Evolutionary conservation across 1,284 basidiomycete species (phyloP), one percentile per base, ranked within the genome.

Genomic region (Pyrrhoderma noxium): DNA sequence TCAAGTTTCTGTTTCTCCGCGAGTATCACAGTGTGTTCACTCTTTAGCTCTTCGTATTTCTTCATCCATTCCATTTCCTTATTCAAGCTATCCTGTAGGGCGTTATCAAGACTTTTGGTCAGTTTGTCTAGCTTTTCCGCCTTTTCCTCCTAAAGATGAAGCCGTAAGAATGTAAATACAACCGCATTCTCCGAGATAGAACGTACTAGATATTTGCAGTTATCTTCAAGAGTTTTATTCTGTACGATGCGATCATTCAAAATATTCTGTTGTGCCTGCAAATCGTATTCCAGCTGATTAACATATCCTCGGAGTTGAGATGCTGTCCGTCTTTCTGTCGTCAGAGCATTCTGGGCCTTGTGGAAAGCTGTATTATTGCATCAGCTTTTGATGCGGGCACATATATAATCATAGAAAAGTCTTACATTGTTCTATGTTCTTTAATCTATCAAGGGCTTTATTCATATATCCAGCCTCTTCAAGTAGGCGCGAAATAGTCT

Each of bases 51-150:
- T 16, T 48, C 49, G 16, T 55, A 44, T 34, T 47, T 51, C 11
- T 51, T 48, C 49, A 45, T 55, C 53, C 53, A 55, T 34, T 50
- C 48, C 44, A 54, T 51, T 25, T 54, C 53, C n/a, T 54, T 54
- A 25, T 49, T 36, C 7, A 55, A 45, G 22, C 53, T 55, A 14
- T 51, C 44, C 35, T 55, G 37, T 44, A 55, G 36, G 3, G 53
- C 53, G 22, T 44, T 48, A 27, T 52, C 52, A n/a, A 55, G 50
- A 27, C 49, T 51, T 11, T 40, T 41, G 25, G 31, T 38, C 13
- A 51, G 25, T 18, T 47, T 51, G 18, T 46, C 44, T 2, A 51
- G 37, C 8, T 47, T 45, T 8, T 48, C 23, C 25, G 38, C 22
- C 27, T 45, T 48, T 13, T 42, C 45, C 16, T 44, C 40, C 53